Base-by-base conservation (phyloP, 768 basidiomycete species). In the Lactarius sp. region DNA sequence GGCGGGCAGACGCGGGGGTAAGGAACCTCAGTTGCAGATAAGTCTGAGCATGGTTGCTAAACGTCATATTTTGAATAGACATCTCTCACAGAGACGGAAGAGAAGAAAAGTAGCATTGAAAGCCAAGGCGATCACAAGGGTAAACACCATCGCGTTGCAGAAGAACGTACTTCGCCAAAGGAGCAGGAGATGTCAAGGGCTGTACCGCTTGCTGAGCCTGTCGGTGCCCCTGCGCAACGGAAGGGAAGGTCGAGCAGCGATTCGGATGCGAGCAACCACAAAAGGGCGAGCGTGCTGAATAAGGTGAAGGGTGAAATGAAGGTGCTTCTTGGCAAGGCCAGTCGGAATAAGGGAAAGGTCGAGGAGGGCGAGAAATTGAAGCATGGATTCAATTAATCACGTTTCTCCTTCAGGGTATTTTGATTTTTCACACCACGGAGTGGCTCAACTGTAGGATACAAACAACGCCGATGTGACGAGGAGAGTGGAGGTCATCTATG, bases 271-370 rank as follows among this genome's bases (percentile, higher is more conserved):
- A 59, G 52, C 36, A 20, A 66, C 20, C 55, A 58, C 39, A 57
- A 54, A 16, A 66, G 56, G 47, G 65, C 52, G 5, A 63, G 42
- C 27, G 52, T 66, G 20, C 54, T 66, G 62, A 51, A 50, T 33
- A 64, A 55, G 37, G 62, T 66, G 31, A 66, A 59, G 52, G 65
- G 62, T 1, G 65, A 59, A 39, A 58, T 66, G 61, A 63, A 59
- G 46, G 53, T 64, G 22, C 56, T 66, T 18, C 52, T 66, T 12
- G 65, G 65, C 3, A 66, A 59, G 52, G 65, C 61, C 10, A 66
- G 61, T 16, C 34, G 52, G 44, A 66, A 64, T 18, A 49, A 34
- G 37, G 65, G 52, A 5, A 66, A 51, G 57, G 62, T 66, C 36
- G 65, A 66, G 31, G 62, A 54, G 41, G 65, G 65, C 13, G 56